These are phyloP conservation scores for Colletotrichum siamense DNA, from an alignment of 2,329 filamentous ascomycete genomes.

Conservation along the genomic window DNA sequence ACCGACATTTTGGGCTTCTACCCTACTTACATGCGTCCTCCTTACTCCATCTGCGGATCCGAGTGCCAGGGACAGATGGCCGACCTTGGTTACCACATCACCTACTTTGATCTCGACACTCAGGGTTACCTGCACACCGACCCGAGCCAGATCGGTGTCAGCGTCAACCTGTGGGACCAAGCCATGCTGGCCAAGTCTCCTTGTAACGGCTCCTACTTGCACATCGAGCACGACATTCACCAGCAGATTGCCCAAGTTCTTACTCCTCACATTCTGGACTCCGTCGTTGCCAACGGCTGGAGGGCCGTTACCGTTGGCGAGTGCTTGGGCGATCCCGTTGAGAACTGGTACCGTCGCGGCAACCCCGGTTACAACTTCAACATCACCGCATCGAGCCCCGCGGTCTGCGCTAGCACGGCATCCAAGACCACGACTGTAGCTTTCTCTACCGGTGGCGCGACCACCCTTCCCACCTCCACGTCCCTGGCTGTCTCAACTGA, in stretches of 20 bases:
- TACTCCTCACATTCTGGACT: constrained; percentile 34
- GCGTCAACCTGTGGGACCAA: constrained; percentile 37
- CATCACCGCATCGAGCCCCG: neutral
- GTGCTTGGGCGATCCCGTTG: constrained; percentile 46
- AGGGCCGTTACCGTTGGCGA: constrained; percentile 48
- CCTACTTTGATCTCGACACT: constrained; percentile 30
- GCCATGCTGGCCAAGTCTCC: constrained; percentile 32
- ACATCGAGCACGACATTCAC: constrained; percentile 50
- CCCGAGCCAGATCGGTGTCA: constrained; percentile 29
- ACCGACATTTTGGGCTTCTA: constrained; percentile 47
- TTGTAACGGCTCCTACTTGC: constrained; percentile 26
- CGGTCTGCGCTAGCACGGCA: neutral
- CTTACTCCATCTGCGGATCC: constrained; percentile 24
- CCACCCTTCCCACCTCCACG: constrained; percentile 19
- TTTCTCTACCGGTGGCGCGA: constrained; percentile 15
- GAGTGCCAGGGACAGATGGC: constrained; percentile 19
- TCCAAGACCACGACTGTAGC: constrained; percentile 2
- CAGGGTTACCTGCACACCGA: constrained; percentile 27
- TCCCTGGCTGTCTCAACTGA: constrained; percentile 32
- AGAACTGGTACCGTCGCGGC: constrained; percentile 50
- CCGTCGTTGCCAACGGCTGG: constrained; percentile 30
- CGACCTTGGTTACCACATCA: constrained; percentile 17
- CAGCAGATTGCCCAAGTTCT: constrained; percentile 47
- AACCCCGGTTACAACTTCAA: constrained; percentile 28
- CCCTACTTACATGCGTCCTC: constrained; percentile 50